Conservation (phyloP, 768 basidiomycete genomes). For the Leccinum arenicola region DNA sequence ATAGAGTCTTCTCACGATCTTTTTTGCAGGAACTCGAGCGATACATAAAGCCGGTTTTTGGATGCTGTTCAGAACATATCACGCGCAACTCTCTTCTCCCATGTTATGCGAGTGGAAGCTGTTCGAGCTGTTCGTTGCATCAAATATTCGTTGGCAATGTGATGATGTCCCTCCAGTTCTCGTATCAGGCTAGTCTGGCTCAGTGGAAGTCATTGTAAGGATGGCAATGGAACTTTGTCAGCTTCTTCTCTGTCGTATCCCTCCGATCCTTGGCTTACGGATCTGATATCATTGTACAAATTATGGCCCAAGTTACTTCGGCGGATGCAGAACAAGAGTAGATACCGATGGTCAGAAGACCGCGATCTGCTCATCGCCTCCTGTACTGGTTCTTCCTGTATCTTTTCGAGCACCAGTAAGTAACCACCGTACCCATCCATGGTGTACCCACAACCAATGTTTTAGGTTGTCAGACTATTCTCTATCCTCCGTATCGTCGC, state of each 20-base stretch:
- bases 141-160: background rate
- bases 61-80: constrained; percentile 87
- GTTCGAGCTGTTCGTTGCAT: constrained; percentile 46
- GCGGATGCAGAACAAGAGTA: constrained; percentile 71
- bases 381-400: constrained; percentile 53
- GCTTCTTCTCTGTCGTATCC: constrained; percentile 23
- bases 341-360: constrained; percentile 55
- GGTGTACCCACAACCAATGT: no score
- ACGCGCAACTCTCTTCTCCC: constrained; percentile 81
- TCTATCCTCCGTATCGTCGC: no score
- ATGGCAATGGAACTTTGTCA: constrained; percentile 94
- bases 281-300: constrained; percentile 1
- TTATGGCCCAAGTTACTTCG: constrained; percentile 82
- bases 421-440: no score
- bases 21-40: constrained; percentile 63
- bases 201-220: constrained; percentile 71
- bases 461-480: no score
- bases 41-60: constrained; percentile 66
- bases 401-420: no score
- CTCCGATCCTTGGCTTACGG: constrained; percentile 7
- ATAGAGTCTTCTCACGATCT: constrained; percentile 8
- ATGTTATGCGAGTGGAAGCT: constrained; percentile 80
- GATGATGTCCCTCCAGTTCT: constrained; percentile 51
- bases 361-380: constrained; percentile 72
- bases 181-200: constrained; percentile 84